These are phyloP conservation scores for Colletotrichum tamarilloi DNA, from an alignment of 2,329 filamentous ascomycete genomes.

Conservation along the genomic window DNA sequence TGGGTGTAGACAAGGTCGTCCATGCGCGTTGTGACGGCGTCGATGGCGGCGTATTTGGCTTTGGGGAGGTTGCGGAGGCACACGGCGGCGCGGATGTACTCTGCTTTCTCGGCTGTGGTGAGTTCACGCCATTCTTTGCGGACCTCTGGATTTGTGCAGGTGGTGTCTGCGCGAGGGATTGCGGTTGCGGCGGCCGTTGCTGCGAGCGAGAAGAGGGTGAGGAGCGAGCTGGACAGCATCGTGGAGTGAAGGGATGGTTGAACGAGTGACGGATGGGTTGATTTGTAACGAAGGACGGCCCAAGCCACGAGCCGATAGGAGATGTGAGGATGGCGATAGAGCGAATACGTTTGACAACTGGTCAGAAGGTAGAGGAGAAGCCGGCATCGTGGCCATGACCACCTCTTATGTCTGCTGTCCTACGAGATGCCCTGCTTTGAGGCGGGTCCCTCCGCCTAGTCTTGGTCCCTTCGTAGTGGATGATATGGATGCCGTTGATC, in stretches of 20 bases:
- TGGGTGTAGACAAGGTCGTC: conserved; percentile 38
- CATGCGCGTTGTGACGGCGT: conserved; percentile 35
- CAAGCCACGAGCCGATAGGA: neutral
- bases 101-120: conserved; percentile 32
- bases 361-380: neutral
- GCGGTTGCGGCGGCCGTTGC: conserved; percentile 5
- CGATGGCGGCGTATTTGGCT: conserved; percentile 26
- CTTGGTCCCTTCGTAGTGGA: neutral
- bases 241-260: neutral
- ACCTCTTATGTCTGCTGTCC: neutral
- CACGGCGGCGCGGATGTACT: conserved; percentile 36
- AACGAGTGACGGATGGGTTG: neutral
- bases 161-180: conserved; percentile 12
- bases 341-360: too few relatives aligned
- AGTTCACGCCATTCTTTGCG: conserved; percentile 39
- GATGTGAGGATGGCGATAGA: neutral
- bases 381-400: neutral
- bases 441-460: neutral
- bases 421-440: neutral
- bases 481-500: neutral
- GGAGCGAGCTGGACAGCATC: conserved; percentile 17
- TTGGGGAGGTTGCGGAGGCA: conserved; percentile 34
- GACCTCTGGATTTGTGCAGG: conserved; percentile 33
- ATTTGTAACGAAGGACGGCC: neutral
- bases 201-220: neutral